These are phyloP conservation scores for Boechera retrofracta DNA, from an alignment of 345 rosid genomes.

Conservation along the genomic window DNA sequence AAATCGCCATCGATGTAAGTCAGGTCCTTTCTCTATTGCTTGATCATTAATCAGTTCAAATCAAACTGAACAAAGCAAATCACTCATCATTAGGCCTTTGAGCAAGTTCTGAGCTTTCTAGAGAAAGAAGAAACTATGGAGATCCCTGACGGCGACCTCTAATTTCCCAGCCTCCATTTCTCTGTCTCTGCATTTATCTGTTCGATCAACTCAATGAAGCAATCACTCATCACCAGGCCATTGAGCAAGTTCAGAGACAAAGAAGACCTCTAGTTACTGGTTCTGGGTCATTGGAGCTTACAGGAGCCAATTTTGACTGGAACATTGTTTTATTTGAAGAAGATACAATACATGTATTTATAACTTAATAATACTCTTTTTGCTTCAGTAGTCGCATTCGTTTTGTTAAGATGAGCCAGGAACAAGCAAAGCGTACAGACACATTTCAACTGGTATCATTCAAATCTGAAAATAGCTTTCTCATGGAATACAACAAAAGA, in stretches of 20 bases:
- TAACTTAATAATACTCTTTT: constrained; percentile 3
- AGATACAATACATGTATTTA: constrained; percentile 24
- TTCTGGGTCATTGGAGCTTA: constrained; percentile 11
- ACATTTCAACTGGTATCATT: constrained; percentile 10
- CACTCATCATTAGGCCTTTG: constrained; percentile 32
- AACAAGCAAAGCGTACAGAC: neutral
- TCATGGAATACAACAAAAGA: constrained; percentile 18
- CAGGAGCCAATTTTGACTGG: constrained; percentile 13
- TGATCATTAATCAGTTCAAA: neutral
- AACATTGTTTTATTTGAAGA: constrained; percentile 22
- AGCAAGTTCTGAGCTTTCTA: constrained; percentile 48
- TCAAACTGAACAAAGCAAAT: constrained; percentile 22
- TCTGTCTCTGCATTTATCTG: constrained; percentile 8
- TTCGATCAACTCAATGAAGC: constrained; percentile 1
- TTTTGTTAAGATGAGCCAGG: neutral
- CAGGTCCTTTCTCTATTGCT: constrained; percentile 20
- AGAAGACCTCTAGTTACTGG: constrained; percentile 37
- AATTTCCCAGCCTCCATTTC: neutral
- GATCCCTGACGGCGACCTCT: constrained; percentile 36
- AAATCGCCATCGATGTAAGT: constrained; percentile 82
- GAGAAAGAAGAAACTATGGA: constrained; percentile 47
- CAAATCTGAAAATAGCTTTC: constrained; percentile 14
- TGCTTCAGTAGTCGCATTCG: neutral
- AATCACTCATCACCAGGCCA: constrained; percentile 47
- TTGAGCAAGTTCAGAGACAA: constrained; percentile 58